Evolutionary conservation across 306 rosid species (phyloP).

Genomic region (Pyrus bretschneideri): DNA sequence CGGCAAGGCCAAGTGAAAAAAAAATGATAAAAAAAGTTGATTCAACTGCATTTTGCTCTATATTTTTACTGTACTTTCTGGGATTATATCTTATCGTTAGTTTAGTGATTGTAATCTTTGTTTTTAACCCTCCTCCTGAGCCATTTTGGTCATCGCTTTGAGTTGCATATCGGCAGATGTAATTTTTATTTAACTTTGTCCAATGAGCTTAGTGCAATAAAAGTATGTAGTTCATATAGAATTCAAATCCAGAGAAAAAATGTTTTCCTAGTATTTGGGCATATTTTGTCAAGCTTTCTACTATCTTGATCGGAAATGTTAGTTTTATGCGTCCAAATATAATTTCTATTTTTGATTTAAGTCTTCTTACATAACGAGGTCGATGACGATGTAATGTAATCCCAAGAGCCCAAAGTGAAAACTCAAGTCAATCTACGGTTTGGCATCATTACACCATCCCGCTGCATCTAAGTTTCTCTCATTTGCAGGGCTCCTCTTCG

Average conservation of each 20-base stretch:
- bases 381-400: neutral
- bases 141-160: slow-evolving; percentile 3
- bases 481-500: neutral
- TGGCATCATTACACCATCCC: neutral
- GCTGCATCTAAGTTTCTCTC: neutral
- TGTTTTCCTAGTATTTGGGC: neutral
- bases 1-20: slow-evolving; percentile 20
- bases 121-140: neutral
- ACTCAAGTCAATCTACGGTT: neutral
- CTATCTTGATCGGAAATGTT: neutral
- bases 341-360: no score
- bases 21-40: neutral
- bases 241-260: neutral
- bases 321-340: no score
- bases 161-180: slow-evolving; percentile 20
- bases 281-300: neutral
- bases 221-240: neutral
- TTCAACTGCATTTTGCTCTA: neutral
- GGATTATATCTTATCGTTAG: neutral
- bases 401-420: neutral
- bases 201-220: slow-evolving; percentile 24
- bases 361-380: no score
- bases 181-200: slow-evolving; percentile 13
- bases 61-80: neutral
- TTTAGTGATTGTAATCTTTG: slow-evolving; percentile 4